phyloP scores from a whole-genome alignment of 257 asterid genomes.

The Rubia yunnanensis region DNA sequence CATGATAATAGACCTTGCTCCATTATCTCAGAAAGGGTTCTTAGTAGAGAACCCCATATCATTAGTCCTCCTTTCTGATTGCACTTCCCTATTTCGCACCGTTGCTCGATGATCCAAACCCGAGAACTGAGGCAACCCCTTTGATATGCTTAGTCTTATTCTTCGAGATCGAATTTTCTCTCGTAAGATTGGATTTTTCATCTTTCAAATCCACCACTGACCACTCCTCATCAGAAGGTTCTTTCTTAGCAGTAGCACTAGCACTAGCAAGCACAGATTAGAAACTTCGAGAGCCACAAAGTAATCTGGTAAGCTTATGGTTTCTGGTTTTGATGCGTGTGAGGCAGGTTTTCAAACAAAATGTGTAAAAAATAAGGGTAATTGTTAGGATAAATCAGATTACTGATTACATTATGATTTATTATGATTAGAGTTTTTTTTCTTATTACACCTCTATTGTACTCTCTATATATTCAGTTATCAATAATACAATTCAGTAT shows the following conservation, averaged over 20 bases:
- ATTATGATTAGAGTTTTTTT: too few relatives aligned
- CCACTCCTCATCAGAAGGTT: conserved; percentile 52
- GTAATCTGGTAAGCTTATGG: too few relatives aligned
- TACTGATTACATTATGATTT: too few relatives aligned
- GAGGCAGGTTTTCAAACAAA: too few relatives aligned
- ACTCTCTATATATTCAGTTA: too few relatives aligned
- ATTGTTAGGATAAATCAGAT: too few relatives aligned
- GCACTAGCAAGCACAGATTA: conserved; percentile 41
- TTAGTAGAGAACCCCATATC: conserved; percentile 46
- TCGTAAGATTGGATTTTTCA: conserved; percentile 23
- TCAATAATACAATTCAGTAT: too few relatives aligned
- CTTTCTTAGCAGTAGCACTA: conserved; percentile 32
- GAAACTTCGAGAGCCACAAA: too few relatives aligned
- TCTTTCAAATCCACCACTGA: conserved; percentile 59
- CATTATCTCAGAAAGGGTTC: conserved; percentile 51
- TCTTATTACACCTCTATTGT: too few relatives aligned
- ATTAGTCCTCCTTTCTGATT: conserved; percentile 18
- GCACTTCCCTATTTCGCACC: conserved; percentile 26
- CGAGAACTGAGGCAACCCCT: conserved; percentile 47
- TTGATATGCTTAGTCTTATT: conserved; percentile 31
- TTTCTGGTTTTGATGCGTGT: too few relatives aligned
- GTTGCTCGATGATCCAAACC: conserved; percentile 39
- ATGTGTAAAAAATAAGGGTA: too few relatives aligned
- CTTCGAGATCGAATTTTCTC: conserved; percentile 23
- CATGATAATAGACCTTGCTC: conserved; percentile 42